A percentile compares a stretch with the other conserved stretches of the same genome.
Evolutionary conservation across 163 green algal genomes (phyloP).

Genomic region (Coccomyxa subellipsoidea): DNA sequence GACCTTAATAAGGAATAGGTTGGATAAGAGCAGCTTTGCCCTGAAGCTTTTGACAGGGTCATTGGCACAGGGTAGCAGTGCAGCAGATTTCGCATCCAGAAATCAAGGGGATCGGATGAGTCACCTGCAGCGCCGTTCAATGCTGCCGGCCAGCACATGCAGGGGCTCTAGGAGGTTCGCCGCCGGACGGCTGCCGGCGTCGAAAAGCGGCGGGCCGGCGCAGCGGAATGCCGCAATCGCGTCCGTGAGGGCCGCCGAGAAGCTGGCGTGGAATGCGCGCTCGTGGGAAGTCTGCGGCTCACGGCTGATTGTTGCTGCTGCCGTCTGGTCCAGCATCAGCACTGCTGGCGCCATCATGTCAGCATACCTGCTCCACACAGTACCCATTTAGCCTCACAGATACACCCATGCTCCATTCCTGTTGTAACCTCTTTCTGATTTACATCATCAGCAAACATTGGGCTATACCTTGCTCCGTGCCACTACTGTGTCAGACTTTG

Average conservation of each 20-base stretch:
- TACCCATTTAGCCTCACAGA: background rate
- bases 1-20: too few species aligned
- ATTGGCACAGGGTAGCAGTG: too few species aligned
- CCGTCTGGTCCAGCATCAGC: background rate
- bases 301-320: background rate
- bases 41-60: too few species aligned
- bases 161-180: background rate
- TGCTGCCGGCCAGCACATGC: background rate
- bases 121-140: background rate
- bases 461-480: too few species aligned
- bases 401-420: background rate
- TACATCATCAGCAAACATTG: too few species aligned
- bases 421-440: background rate
- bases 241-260: background rate
- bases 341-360: constrained; percentile 53
- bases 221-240: background rate
- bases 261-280: background rate
- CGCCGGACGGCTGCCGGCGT: background rate
- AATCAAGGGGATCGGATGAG: too few species aligned
- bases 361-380: constrained; percentile 32
- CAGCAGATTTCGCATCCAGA: too few species aligned
- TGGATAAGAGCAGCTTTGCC: too few species aligned
- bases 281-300: background rate
- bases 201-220: background rate
- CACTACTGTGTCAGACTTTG: too few species aligned